Evolutionary conservation across 352 stramenopile genomes (phyloP).

Genomic region (Peronospora belbahrii): DNA sequence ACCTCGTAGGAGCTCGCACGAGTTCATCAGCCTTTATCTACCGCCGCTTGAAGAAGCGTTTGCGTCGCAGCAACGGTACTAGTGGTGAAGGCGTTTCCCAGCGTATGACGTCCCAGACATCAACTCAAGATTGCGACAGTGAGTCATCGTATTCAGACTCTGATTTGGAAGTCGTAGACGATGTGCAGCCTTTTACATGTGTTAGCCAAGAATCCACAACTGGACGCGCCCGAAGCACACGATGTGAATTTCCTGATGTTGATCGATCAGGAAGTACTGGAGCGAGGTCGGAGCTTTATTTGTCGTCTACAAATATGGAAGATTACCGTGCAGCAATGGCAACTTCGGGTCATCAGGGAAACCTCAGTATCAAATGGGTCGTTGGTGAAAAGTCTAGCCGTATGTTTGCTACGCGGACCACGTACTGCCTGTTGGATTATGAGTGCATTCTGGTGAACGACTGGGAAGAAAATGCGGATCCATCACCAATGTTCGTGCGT

Average conservation of each 20-base stretch:
- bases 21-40: constrained; percentile 48
- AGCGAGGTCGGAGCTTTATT: constrained; percentile 9
- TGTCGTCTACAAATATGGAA: constrained; percentile 35
- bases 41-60: constrained; percentile 36
- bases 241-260: constrained; percentile 16
- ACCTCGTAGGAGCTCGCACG: constrained; percentile 60
- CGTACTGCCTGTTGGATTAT: constrained; percentile 70
- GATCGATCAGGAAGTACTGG: constrained; percentile 9
- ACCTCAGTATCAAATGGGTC: constrained; percentile 65
- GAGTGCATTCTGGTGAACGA: constrained; percentile 69
- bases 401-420: constrained; percentile 59
- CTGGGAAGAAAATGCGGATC: constrained; percentile 45
- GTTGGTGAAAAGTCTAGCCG: constrained; percentile 52
- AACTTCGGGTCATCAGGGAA: constrained; percentile 41
- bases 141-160: constrained; percentile 43
- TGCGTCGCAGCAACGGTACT: constrained; percentile 19
- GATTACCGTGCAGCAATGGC: constrained; percentile 39
- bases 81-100: constrained; percentile 5
- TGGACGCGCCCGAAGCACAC: constrained; percentile 17
- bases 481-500: constrained; percentile 61
- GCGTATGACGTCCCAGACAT: constrained; percentile 21
- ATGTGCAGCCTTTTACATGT: constrained; percentile 18
- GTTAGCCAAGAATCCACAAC: constrained; percentile 13
- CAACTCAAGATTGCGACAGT: constrained; percentile 26
- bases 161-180: constrained; percentile 28